Evolutionary conservation across 2,329 filamentous ascomycete species (phyloP).

Genomic region (Fusarium coffeatum): DNA sequence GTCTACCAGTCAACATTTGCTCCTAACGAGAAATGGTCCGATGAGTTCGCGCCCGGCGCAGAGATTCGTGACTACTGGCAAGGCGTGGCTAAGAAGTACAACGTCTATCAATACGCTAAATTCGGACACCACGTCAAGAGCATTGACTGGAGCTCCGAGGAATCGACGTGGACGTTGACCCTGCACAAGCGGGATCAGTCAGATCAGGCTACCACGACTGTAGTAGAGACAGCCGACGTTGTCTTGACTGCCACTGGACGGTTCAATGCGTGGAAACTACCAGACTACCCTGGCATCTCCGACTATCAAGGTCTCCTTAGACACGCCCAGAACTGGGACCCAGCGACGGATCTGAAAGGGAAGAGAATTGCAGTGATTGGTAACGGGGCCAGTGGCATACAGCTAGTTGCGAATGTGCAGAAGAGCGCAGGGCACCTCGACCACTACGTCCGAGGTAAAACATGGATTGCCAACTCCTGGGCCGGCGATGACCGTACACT

Average conservation of each 20-base stretch:
- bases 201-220: neutral
- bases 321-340: slow-evolving; percentile 8
- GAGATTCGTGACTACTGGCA: slow-evolving; percentile 77
- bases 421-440: neutral
- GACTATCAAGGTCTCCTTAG: slow-evolving; percentile 54
- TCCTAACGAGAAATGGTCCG: slow-evolving; percentile 74
- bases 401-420: neutral
- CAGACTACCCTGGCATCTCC: slow-evolving; percentile 64
- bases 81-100: slow-evolving; percentile 68
- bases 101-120: slow-evolving; percentile 64
- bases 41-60: slow-evolving; percentile 72
- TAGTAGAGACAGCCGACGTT: slow-evolving; percentile 59
- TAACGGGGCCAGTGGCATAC: slow-evolving; percentile 7
- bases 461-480: slow-evolving; percentile 1
- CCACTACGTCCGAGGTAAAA: neutral
- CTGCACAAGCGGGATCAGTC: neutral
- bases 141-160: neutral
- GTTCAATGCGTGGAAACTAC: slow-evolving; percentile 67
- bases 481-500: neutral
- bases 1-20: slow-evolving; percentile 75
- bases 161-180: slow-evolving; percentile 56
- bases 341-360: neutral
- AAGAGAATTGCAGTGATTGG: slow-evolving; percentile 2
- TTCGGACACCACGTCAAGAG: neutral
- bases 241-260: slow-evolving; percentile 71